Conservation (phyloP, 257 asterid genomes). For the Echites panduratus region DNA sequence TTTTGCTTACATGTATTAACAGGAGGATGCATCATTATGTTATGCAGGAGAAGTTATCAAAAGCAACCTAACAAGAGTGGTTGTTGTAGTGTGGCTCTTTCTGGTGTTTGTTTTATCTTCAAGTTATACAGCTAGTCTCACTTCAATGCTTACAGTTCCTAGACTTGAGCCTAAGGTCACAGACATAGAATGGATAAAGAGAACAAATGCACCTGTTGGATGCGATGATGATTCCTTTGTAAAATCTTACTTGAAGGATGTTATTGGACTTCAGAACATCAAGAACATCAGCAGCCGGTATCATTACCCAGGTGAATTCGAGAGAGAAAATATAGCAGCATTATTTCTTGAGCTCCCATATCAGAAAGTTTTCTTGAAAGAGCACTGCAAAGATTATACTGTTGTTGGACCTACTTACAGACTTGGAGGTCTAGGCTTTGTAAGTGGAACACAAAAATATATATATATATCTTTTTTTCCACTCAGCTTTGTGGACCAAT, state of each 20-base stretch:
- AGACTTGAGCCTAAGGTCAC: slow-evolving; percentile 30
- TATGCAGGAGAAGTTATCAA: slow-evolving; percentile 23
- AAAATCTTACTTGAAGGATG: slow-evolving; percentile 21
- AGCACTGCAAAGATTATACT: slow-evolving; percentile 26
- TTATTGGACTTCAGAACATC: slow-evolving; percentile 24
- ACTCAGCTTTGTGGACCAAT: background rate
- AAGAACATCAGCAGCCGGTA: slow-evolving; percentile 9
- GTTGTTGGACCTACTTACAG: slow-evolving; percentile 28
- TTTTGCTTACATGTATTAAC: background rate
- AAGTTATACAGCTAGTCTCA: slow-evolving; percentile 33
- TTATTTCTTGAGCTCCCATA: slow-evolving; percentile 38
- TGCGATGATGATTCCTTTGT: slow-evolving; percentile 39
- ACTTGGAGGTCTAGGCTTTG: slow-evolving; percentile 35
- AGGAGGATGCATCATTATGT: background rate
- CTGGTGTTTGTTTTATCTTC: slow-evolving; percentile 29
- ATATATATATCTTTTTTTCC: background rate
- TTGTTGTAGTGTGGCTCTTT: slow-evolving; percentile 31
- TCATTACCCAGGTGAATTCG: slow-evolving; percentile 20
- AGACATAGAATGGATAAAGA: slow-evolving; percentile 19
- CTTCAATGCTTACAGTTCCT: slow-evolving; percentile 33
- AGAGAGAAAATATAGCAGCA: slow-evolving; percentile 26
- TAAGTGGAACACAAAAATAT: slow-evolving; percentile 7
- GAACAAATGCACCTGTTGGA: slow-evolving; percentile 30
- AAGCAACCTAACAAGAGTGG: slow-evolving; percentile 26
- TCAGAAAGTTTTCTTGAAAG: slow-evolving; percentile 27